Percentiles rank a stretch among this genome's conserved stretches.
Evolutionary conservation across 2,329 filamentous ascomycete species (phyloP).

Genomic region (Mycosphaerella sp.): DNA sequence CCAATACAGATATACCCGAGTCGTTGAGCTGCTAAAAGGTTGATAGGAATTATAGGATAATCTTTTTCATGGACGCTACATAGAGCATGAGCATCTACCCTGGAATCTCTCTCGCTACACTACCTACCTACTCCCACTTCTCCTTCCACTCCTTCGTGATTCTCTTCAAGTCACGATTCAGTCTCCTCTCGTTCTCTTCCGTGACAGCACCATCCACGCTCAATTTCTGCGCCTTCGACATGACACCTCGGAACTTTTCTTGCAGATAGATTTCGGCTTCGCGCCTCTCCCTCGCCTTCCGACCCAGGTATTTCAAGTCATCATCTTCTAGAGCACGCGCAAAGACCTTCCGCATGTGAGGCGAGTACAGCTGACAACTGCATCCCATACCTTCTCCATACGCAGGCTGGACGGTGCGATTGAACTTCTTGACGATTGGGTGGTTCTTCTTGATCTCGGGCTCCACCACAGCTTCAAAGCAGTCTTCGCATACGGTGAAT

Average conservation of each 20-base stretch:
- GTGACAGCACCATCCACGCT: slow-evolving; percentile 37
- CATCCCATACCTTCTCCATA: slow-evolving; percentile 43
- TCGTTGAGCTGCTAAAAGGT: too few relatives aligned
- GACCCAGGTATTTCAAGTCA: slow-evolving; percentile 60
- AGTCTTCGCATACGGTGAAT: slow-evolving; percentile 80
- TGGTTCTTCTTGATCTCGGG: slow-evolving; percentile 52
- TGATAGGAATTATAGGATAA: too few relatives aligned
- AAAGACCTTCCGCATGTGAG: slow-evolving; percentile 71
- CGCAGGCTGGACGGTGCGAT: slow-evolving; percentile 52
- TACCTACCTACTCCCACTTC: slow-evolving; percentile 39
- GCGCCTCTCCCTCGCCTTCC: slow-evolving; percentile 52
- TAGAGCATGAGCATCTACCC: too few relatives aligned
- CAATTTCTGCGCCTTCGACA: slow-evolving; percentile 34
- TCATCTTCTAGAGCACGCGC: slow-evolving; percentile 57
- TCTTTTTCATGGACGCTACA: too few relatives aligned
- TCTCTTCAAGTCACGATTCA: slow-evolving; percentile 47
- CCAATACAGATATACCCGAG: too few relatives aligned
- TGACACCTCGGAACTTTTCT: slow-evolving; percentile 42
- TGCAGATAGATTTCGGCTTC: slow-evolving; percentile 55
- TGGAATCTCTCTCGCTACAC: too few relatives aligned
- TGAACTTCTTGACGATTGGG: slow-evolving; percentile 61
- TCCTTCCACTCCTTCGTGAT: slow-evolving; percentile 47
- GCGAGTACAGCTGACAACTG: slow-evolving; percentile 73
- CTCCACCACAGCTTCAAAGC: slow-evolving; percentile 72
- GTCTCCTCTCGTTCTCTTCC: slow-evolving; percentile 52